Evolutionary conservation across 805 yeast species (phyloP).

Genomic region (Suhomyces xylopsoci): DNA sequence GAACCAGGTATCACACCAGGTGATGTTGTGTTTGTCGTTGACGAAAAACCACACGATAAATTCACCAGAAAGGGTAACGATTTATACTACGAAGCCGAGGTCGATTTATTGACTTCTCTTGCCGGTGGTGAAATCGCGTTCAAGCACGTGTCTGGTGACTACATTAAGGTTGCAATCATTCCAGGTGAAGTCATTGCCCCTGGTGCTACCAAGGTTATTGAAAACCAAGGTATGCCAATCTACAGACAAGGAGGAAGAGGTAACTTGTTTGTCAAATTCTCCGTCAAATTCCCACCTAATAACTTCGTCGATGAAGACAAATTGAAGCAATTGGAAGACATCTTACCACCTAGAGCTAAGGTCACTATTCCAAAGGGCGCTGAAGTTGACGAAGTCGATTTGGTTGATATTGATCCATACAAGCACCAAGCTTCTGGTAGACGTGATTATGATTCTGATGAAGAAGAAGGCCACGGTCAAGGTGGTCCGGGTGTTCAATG

Average conservation of each 20-base stretch:
- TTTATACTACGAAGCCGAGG: conserved; percentile 76
- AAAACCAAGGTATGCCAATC: conserved; percentile 97
- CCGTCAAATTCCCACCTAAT: conserved; percentile 79
- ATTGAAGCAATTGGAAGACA: conserved; percentile 65
- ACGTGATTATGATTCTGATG: conserved; percentile 44
- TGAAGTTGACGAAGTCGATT: conserved; percentile 75
- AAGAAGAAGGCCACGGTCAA: conserved; percentile 38
- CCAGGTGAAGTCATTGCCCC: conserved; percentile 95
- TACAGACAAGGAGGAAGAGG: conserved; percentile 86
- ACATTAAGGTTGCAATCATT: conserved; percentile 72
- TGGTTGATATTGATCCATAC: conserved; percentile 64
- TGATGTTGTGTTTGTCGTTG: conserved; percentile 89
- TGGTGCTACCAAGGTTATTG: conserved; percentile 74
- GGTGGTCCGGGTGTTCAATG: conserved; percentile 83
- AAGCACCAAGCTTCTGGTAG: conserved; percentile 47
- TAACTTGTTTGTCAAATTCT: conserved; percentile 80
- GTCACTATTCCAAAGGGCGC: conserved; percentile 65
- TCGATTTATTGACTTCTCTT: conserved; percentile 89
- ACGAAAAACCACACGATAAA: conserved; percentile 79
- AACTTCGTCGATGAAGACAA: conserved; percentile 74
- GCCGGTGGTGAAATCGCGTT: conserved; percentile 93
- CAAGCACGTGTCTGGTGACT: conserved; percentile 90
- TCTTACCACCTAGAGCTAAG: conserved; percentile 74
- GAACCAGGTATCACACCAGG: conserved; percentile 94
- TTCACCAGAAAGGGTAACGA: conserved; percentile 91